phyloP scores from a whole-genome alignment of 495 filamentous ascomycete species.

The Parathielavia appendiculata region DNA sequence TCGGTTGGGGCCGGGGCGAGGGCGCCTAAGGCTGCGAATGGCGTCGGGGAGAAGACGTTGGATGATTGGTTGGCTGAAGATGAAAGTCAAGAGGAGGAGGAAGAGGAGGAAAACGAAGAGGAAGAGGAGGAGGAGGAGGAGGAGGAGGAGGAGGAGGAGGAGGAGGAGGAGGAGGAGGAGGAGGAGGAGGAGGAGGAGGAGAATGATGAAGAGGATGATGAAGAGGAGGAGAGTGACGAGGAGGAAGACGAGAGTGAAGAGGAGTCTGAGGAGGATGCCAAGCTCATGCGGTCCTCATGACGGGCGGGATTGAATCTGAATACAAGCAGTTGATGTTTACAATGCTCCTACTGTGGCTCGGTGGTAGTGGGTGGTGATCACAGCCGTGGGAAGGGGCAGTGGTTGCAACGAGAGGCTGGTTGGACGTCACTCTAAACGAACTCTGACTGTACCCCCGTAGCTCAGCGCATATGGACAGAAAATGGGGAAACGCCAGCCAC shows the following conservation, averaged over 20 bases:
- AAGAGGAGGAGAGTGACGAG: too few relatives aligned
- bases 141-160: conserved; percentile 47
- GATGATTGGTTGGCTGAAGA: conserved; percentile 86
- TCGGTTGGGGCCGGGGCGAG: conserved; percentile 52
- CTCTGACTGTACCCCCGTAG: too few relatives aligned
- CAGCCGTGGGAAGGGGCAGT: too few relatives aligned
- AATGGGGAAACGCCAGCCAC: too few relatives aligned
- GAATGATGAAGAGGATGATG: conserved; percentile 43
- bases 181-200: conserved; percentile 43
- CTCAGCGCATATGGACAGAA: too few relatives aligned
- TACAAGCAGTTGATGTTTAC: too few relatives aligned
- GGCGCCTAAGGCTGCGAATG: conserved; percentile 37
- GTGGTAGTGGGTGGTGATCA: too few relatives aligned
- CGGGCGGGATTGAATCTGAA: background rate
- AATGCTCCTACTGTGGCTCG: too few relatives aligned
- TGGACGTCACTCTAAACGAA: too few relatives aligned
- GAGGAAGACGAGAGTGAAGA: conserved; percentile 49
- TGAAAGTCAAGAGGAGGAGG: conserved; percentile 40
- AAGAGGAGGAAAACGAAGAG: conserved; percentile 37
- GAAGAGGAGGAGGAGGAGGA: conserved; percentile 46
- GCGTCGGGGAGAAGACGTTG: conserved; percentile 62
- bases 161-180: conserved; percentile 35
- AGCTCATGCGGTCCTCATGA: conserved; percentile 19
- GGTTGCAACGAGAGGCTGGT: too few relatives aligned
- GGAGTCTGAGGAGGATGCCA: conserved; percentile 35